Percentiles rank a stretch among this genome's conserved stretches.
phyloP scores from a whole-genome alignment of 768 basidiomycete species.

The Trametes cinnabarina region DNA sequence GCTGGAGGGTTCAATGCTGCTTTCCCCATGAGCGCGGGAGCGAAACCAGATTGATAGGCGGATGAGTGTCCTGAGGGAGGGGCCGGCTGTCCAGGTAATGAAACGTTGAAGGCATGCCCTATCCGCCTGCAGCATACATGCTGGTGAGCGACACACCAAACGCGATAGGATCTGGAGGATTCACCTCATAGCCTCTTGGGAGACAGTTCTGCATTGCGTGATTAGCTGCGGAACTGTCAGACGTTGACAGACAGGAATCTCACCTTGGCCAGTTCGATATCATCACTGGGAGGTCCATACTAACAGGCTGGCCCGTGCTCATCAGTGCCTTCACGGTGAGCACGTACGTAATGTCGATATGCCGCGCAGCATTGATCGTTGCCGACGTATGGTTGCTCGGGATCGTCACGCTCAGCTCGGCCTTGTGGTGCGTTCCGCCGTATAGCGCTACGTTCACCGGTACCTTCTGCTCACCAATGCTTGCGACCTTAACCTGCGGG shows the following conservation, averaged over 20 bases:
- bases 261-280: constrained; percentile 87
- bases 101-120: constrained; percentile 44
- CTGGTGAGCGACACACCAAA: too few species aligned
- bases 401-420: constrained; percentile 70
- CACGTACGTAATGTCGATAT: constrained; percentile 83
- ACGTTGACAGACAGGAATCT: not conserved
- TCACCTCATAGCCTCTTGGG: constrained; percentile 62
- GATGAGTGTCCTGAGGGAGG: not conserved
- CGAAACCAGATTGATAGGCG: constrained; percentile 1
- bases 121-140: constrained; percentile 46
- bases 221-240: not conserved
- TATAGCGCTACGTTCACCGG: constrained; percentile 73
- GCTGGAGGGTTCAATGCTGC: not conserved
- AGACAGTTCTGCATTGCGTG: constrained; percentile 53
- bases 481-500: constrained; percentile 51
- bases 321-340: constrained; percentile 76
- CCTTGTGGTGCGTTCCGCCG: constrained; percentile 66
- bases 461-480: constrained; percentile 68
- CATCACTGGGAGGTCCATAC: constrained; percentile 75
- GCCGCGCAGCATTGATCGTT: constrained; percentile 75
- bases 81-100: constrained; percentile 18
- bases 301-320: constrained; percentile 60
- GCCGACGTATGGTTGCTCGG: constrained; percentile 75
- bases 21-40: constrained; percentile 10
- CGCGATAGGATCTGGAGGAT: too few species aligned